Conservation (phyloP, 805 yeast genomes). For the Kodamaea hsintzibuensis region DNA sequence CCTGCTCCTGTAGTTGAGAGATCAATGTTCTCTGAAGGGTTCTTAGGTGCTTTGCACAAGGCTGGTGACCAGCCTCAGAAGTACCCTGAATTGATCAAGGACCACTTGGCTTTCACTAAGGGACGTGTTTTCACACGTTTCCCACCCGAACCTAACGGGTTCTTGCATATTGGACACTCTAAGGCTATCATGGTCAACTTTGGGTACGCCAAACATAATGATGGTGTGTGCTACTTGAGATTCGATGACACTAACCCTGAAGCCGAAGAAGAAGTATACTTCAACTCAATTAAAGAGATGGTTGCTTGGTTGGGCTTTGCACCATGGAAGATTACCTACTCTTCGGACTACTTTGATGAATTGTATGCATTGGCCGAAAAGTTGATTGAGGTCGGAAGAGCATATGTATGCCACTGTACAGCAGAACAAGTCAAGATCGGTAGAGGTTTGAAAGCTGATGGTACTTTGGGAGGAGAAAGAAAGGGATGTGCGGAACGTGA, state of each 20-base stretch:
- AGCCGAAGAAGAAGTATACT: constrained; percentile 93
- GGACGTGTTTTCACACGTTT: constrained; percentile 91
- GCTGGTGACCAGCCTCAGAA: constrained; percentile 95
- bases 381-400: constrained; percentile 68
- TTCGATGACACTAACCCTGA: constrained; percentile 99
- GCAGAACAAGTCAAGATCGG: constrained; percentile 86
- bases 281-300: constrained; percentile 79
- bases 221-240: constrained; percentile 88
- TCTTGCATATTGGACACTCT: constrained; percentile 94
- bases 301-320: constrained; percentile 91
- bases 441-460: constrained; percentile 90
- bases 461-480: constrained; percentile 92
- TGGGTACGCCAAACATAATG: constrained; percentile 88
- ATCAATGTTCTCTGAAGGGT: constrained; percentile 94
- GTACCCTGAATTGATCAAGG: constrained; percentile 78
- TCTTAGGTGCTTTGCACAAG: constrained; percentile 90
- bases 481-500: constrained; percentile 76
- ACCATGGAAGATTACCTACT: constrained; percentile 94
- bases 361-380: constrained; percentile 87
- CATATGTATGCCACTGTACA: constrained; percentile 92
- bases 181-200: constrained; percentile 97
- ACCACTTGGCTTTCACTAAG: constrained; percentile 73
- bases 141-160: constrained; percentile 99
- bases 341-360: constrained; percentile 91
- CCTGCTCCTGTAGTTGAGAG: constrained; percentile 35